Base-by-base conservation (phyloP, 495 filamentous ascomycete species). In the Penicillium herquei region DNA sequence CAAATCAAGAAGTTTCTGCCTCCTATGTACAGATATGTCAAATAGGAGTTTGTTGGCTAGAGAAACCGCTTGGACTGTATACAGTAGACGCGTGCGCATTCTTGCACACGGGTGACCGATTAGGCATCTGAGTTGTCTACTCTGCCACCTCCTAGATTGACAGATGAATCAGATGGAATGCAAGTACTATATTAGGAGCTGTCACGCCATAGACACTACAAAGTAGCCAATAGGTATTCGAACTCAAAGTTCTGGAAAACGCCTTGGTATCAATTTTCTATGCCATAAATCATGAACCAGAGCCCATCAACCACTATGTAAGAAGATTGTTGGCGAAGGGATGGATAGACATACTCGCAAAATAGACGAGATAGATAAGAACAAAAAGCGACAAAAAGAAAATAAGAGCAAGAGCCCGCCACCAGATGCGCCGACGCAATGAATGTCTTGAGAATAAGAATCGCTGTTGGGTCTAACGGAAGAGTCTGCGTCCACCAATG, bases 401-500 rank as follows among this genome's bases (percentile, higher is more conserved):
- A 30, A 49, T 35, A 30, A 35, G 31, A 39, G 51, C 43, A 39
- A 42, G 45, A 50, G 43, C 8, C 21, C 8, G 35, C 2, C 18
- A 13, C 9, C 46, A 33, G 26, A 16, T 30, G 41, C 49, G 54
- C 57, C 55, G 5, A 62, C 57, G 39, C 47, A 58, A 56, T 54
- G 45, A 48, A 59, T 32, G 13, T 12, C 50, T 42, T 35, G 40
- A 53, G 39, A 21, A 21, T 11, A 17, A 16, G 21, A 26, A 26
- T 26, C 21, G 21, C 21, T 26, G n/a, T 26, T 26, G 21, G 21
- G 21, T 4, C 21, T 44, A 90, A 56, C 81, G 83, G 54, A 91
- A 88, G 10, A 90, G 70, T 49, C 84, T 73, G 43, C 81, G 79
- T 2, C 87, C 86, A 44, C 82, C 72, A 39, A 67, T 69, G 57